Evolutionary conservation across 2,329 filamentous ascomycete species (phyloP).

Genomic region (Xylariales sp.): DNA sequence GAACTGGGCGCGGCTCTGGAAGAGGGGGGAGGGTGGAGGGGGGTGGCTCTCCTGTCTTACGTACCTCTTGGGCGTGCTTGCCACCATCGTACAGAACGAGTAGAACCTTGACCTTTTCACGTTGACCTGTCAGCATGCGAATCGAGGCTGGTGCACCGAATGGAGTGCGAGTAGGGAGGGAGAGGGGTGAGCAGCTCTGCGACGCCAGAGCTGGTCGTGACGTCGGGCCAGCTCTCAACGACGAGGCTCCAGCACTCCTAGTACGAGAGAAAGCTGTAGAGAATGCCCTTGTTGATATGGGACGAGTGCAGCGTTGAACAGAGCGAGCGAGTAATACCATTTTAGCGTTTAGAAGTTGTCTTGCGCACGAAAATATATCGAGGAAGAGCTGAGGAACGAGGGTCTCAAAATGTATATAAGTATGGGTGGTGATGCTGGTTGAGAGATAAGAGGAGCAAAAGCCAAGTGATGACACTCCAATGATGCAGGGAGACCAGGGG

Average conservation of each 20-base stretch:
- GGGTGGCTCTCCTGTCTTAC: slow-evolving; percentile 17
- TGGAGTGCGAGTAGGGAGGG: slow-evolving; percentile 7
- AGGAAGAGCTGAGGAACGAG: no score
- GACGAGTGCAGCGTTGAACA: slow-evolving; percentile 38
- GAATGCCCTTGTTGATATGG: slow-evolving; percentile 20
- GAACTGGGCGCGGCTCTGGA: neutral
- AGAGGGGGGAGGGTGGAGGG: slow-evolving; percentile 8
- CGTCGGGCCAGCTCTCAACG: slow-evolving; percentile 20
- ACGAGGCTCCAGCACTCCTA: slow-evolving; percentile 17
- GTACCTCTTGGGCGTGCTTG: slow-evolving; percentile 81
- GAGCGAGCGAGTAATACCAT: slow-evolving; percentile 57
- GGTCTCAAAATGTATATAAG: no score
- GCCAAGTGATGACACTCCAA: no score
- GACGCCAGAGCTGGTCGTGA: slow-evolving; percentile 19
- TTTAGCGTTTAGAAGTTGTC: slow-evolving; percentile 18
- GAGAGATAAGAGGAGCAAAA: no score
- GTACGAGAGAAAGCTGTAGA: slow-evolving; percentile 22
- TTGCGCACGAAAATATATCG: no score
- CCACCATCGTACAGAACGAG: slow-evolving; percentile 89
- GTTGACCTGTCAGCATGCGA: slow-evolving; percentile 50
- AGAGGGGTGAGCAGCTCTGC: slow-evolving; percentile 42
- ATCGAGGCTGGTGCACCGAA: slow-evolving; percentile 43
- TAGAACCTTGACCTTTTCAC: slow-evolving; percentile 85
- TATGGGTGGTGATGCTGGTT: no score
- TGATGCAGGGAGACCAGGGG: slow-evolving; percentile 1